Evolutionary conservation across 768 basidiomycete genomes (phyloP), one percentile per base, ranked within the genome.

Genomic region (Suillus placidus): DNA sequence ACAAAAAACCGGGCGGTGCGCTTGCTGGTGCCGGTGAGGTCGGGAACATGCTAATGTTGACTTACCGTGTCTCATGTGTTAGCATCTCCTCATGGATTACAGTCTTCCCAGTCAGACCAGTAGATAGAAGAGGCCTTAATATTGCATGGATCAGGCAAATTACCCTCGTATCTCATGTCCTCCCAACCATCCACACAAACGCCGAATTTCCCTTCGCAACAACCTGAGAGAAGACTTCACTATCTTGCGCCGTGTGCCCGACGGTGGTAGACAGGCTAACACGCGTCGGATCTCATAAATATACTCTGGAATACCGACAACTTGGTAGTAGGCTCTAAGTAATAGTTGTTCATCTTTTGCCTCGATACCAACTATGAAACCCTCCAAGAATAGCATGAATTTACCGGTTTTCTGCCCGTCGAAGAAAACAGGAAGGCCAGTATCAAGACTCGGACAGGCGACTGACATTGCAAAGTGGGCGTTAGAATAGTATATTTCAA

Each of bases 301-400:
- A 26, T 26, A 2, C 26, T 26, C 26, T 26, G 26, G 26, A 40
- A 40, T 16, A 16, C 40, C 14, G 40, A 14, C 14, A 40, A 16
- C 40, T 40, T 40, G 40, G 14, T 40, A 40, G 14, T 40, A 10
- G 37, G 9, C 10, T 37, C 37, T 9, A 37, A 10, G 37, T 37
- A 37, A 37, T 37, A 40, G 82, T 64, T 82, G 71, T 51, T 85
- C 87, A 14, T 86, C 83, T 71, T 85, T 83, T 3, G 83, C 79
- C 71, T 92, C 89, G 64, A 89, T 86, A 4, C 91, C 92, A 32
- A 89, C 84, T 2, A 91, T 90, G 70, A 94, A 94, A 3, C 87
- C 82, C 79, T 93, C 92, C 63, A 95, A 80, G 88, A 96, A 96
- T 23, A 94, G 80, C 3, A 87, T 61, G 86, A 81, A 43, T 92